Conservation (phyloP, 148 eudicot species). For the Vaccinium vitisidaea region DNA sequence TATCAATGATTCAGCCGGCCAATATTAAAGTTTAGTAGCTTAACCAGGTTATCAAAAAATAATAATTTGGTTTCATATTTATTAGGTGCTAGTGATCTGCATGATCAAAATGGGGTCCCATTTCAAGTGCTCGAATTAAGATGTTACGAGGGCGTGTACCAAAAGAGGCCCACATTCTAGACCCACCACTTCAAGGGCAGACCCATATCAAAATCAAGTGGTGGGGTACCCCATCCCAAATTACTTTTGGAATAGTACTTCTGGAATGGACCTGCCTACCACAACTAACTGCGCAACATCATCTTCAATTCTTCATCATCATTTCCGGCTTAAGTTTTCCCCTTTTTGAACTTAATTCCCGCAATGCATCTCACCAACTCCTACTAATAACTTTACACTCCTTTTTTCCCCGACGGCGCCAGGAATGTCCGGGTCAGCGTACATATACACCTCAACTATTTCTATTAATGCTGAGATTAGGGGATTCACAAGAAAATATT, state of each 20-base stretch:
- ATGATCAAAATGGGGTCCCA: neutral
- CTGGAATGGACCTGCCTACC: neutral
- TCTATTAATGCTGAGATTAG: neutral
- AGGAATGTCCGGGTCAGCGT: neutral
- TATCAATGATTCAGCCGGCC: too few species aligned
- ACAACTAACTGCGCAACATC: neutral
- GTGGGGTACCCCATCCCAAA: neutral
- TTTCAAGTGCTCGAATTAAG: neutral
- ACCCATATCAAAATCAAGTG: neutral
- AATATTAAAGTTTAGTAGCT: too few species aligned
- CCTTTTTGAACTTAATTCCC: conserved; percentile 5
- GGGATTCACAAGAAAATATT: too few species aligned
- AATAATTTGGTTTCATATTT: too few species aligned
- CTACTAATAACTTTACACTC: neutral
- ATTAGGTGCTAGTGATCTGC: too few species aligned
- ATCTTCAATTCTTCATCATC: conserved; percentile 17
- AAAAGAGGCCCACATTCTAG: neutral
- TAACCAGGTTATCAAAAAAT: too few species aligned
- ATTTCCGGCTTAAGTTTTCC: neutral
- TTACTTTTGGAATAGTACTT: neutral
- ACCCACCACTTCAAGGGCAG: neutral
- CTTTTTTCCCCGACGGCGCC: too few species aligned
- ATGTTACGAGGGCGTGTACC: neutral
- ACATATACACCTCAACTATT: neutral
- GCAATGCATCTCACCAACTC: neutral